phyloP scores from a whole-genome alignment of 2,329 filamentous ascomycete species.

The Aspergillus nomiae region DNA sequence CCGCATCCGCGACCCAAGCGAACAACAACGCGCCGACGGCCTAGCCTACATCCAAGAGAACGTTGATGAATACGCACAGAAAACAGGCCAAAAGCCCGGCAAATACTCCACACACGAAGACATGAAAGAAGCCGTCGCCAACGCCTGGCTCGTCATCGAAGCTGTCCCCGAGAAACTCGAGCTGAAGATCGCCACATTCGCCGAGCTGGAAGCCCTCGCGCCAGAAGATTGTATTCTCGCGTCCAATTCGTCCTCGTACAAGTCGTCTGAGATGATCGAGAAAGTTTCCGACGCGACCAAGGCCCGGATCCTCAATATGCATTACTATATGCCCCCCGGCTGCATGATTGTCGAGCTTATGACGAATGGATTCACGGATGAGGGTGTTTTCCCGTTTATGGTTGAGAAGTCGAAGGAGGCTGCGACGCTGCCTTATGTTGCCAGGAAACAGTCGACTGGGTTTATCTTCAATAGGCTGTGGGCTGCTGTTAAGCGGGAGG shows the following conservation, averaged over 20 bases:
- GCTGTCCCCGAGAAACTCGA: conserved; percentile 54
- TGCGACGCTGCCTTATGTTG: conserved; percentile 46
- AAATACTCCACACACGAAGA: conserved; percentile 33
- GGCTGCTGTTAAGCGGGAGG: conserved; percentile 59
- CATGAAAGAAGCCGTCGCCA: conserved; percentile 42
- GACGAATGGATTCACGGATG: conserved; percentile 51
- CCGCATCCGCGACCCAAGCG: conserved; percentile 29
- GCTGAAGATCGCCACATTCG: conserved; percentile 53
- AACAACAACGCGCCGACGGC: conserved; percentile 30
- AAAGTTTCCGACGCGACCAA: conserved; percentile 30
- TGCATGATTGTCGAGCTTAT: conserved; percentile 55
- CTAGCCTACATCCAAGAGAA: conserved; percentile 26
- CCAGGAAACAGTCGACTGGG: conserved; percentile 52
- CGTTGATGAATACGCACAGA: conserved; percentile 1
- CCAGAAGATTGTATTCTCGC: conserved; percentile 52
- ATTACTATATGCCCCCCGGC: conserved; percentile 54
- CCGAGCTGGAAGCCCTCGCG: conserved; percentile 47
- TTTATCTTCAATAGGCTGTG: conserved; percentile 60
- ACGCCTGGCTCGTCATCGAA: conserved; percentile 57
- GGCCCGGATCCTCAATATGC: conserved; percentile 50
- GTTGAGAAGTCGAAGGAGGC: conserved; percentile 40
- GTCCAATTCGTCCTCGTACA: conserved; percentile 57
- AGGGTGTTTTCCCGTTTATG: conserved; percentile 50
- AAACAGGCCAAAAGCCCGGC: not conserved
- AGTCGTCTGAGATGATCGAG: conserved; percentile 51